Evolutionary conservation across 1,284 basidiomycete species (phyloP).

Genomic region (Cryptococcus amylolentus): DNA sequence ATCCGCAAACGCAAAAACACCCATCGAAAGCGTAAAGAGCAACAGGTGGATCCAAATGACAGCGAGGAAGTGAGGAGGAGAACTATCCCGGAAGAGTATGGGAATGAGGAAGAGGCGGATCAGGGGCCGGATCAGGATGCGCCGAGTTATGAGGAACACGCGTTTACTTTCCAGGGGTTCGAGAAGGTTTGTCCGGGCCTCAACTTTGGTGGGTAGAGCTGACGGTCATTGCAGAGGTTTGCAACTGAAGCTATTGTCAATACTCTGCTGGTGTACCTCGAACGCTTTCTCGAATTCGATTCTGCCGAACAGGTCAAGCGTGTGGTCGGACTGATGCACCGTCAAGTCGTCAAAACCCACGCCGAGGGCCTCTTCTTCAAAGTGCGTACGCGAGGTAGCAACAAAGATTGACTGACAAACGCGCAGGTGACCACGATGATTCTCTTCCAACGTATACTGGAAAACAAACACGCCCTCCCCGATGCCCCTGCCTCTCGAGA

Average conservation of each 20-base stretch:
- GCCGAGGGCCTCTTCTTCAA: conserved; percentile 91
- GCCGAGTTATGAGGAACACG: conserved; percentile 70
- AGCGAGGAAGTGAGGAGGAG: conserved; percentile 4
- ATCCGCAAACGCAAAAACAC: conserved; percentile 66
- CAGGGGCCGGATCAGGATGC: conserved; percentile 58
- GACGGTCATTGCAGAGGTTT: conserved; percentile 61
- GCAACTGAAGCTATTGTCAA: conserved; percentile 75
- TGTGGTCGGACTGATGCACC: conserved; percentile 77
- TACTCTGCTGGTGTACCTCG: conserved; percentile 74
- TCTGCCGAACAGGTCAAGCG: conserved; percentile 78
- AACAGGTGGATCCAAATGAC: conserved; percentile 19
- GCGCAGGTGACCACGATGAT: conserved; percentile 74
- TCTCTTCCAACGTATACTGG: conserved; percentile 77
- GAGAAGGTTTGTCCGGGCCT: conserved; percentile 61
- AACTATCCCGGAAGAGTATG: conserved; percentile 39
- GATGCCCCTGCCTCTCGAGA: conserved; percentile 75
- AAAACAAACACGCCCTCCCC: conserved; percentile 70
- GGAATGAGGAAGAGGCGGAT: conserved; percentile 53
- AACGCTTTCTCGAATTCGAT: conserved; percentile 73
- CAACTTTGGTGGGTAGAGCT: not conserved
- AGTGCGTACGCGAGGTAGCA: conserved; percentile 52
- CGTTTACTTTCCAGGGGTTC: conserved; percentile 83
- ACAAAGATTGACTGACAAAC: too few species aligned
- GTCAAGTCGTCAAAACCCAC: conserved; percentile 81
- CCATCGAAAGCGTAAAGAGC: conserved; percentile 54